Evolutionary conservation across 176 grass and related monocot species (phyloP), one percentile per base, ranked within the genome.

Genomic region (Coix lacrymajobi): DNA sequence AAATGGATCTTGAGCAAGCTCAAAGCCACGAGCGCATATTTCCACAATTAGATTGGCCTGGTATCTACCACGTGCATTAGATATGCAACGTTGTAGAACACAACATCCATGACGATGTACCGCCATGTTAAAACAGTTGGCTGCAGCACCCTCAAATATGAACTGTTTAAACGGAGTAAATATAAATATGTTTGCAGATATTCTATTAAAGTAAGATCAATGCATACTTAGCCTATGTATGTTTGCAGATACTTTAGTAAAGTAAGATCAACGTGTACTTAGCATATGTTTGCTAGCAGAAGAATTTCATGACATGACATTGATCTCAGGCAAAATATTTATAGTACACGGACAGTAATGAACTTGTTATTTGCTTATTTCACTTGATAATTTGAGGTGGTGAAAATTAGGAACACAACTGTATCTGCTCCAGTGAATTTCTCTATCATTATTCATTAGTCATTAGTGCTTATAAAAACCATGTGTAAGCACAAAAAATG

Each of bases 31-130:
- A 74, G 87, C 66, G 81, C 88, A 93, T 44, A 98, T 69, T 90
- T 86, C 84, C 66, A 84, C 26, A 66, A 98, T 82, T 71, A 98
- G 84, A 76, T 91, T 95, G 15, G 77, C 73, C 19, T 84, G 79
- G 80, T 93, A 72, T 84, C 75, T 58, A 48, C 88, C 90, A 76
- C 75, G 80, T 83, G 88, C 88, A 75, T 43, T 70, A 77, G 74
- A 58, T 71, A 98, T 95, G 77, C 95, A 98, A 39, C 83, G 80
- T 86, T 98, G 95, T 73, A 98, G 78, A 48, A 98, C 86, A 88
- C 92, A 98, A 65, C 95, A 98, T 38, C 92, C 92, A 84, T 95
- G 90, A 43, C 83, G 92, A 79, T 95, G 88, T 69, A 90, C 88
- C 10, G 95, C 95, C 57, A 98, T 90, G 37, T 91, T 72, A 84